Conservation (phyloP, 2,329 filamentous ascomycete species). For the Cyclaneusma minus region DNA sequence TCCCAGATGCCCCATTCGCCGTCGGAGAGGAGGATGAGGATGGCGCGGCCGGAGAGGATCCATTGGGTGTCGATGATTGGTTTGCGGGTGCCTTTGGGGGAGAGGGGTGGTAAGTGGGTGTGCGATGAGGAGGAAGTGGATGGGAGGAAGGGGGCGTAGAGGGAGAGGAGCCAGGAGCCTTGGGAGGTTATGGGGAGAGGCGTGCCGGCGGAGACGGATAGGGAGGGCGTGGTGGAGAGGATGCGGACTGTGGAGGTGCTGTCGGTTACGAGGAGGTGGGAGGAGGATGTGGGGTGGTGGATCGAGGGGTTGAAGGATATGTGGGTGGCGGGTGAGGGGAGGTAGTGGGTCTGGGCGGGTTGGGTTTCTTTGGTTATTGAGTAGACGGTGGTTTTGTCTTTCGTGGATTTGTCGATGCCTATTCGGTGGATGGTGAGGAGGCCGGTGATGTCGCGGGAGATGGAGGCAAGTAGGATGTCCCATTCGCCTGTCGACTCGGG, state of each 20-base stretch:
- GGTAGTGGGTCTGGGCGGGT: conserved; percentile 45
- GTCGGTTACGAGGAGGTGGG: conserved; percentile 41
- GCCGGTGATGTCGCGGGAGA: conserved; percentile 43
- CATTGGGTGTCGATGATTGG: conserved; percentile 46
- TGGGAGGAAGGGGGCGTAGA: conserved; percentile 28
- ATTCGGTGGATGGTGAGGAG: conserved; percentile 43
- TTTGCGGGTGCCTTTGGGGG: conserved; percentile 33
- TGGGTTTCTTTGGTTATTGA: conserved; percentile 22
- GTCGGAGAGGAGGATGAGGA: conserved; percentile 42
- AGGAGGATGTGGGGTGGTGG: conserved; percentile 22
- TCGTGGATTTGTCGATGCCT: conserved; percentile 19
- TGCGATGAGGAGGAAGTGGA: conserved; percentile 26
- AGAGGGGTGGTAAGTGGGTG: conserved; percentile 29
- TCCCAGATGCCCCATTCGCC: conserved; percentile 58
- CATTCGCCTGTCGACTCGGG: conserved; percentile 21
- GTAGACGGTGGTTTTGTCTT: conserved; percentile 19
- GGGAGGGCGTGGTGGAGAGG: conserved; percentile 34
- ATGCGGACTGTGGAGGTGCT: conserved; percentile 40
- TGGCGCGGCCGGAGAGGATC: conserved; percentile 42
- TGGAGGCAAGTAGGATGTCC: conserved; percentile 41
- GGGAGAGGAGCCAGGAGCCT: conserved; percentile 48
- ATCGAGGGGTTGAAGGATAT: conserved; percentile 44
- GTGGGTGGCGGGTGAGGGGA: conserved; percentile 35
- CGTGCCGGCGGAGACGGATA: conserved; percentile 30
- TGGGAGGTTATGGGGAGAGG: conserved; percentile 22